Evolutionary conservation across 2,329 filamentous ascomycete species (phyloP).

Genomic region (Alternaria alternata): DNA sequence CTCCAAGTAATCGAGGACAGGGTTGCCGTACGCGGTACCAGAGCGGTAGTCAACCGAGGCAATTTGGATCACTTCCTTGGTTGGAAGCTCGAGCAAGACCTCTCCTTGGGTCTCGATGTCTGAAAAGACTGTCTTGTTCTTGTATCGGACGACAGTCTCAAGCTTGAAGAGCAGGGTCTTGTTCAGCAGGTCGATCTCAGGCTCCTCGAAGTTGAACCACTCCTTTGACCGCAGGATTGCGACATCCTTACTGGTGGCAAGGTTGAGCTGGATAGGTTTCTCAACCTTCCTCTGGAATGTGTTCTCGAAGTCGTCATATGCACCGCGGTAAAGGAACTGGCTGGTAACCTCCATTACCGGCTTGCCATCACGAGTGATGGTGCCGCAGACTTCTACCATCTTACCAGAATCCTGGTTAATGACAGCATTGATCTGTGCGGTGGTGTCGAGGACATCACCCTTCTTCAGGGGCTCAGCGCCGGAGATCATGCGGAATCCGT

Average conservation of each 20-base stretch:
- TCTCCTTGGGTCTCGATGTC: slow-evolving; percentile 91
- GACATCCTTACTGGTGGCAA: slow-evolving; percentile 87
- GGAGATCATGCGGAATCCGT: slow-evolving; percentile 97
- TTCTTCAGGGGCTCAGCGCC: slow-evolving; percentile 95
- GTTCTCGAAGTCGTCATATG: slow-evolving; percentile 93
- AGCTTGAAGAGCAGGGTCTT: slow-evolving; percentile 97
- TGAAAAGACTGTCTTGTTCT: slow-evolving; percentile 92
- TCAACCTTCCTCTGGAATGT: slow-evolving; percentile 98
- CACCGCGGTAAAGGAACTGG: slow-evolving; percentile 95
- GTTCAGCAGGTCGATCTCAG: slow-evolving; percentile 85
- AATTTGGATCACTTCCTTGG: slow-evolving; percentile 96
- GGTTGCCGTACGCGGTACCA: slow-evolving; percentile 90
- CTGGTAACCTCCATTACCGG: slow-evolving; percentile 98
- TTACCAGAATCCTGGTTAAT: slow-evolving; percentile 98
- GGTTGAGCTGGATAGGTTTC: slow-evolving; percentile 91
- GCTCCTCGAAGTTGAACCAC: slow-evolving; percentile 91
- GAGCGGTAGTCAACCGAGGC: slow-evolving; percentile 97
- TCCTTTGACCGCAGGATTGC: slow-evolving; percentile 95
- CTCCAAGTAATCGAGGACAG: slow-evolving; percentile 94
- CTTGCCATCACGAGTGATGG: slow-evolving; percentile 82
- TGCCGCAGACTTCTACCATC: slow-evolving; percentile 99
- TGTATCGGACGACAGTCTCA: slow-evolving; percentile 89
- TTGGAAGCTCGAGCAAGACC: slow-evolving; percentile 91
- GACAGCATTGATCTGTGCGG: slow-evolving; percentile 94
- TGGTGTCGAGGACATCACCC: slow-evolving; percentile 90